phyloP scores from a whole-genome alignment of 129 eudicot genomes.

The Artemisia argyi region DNA sequence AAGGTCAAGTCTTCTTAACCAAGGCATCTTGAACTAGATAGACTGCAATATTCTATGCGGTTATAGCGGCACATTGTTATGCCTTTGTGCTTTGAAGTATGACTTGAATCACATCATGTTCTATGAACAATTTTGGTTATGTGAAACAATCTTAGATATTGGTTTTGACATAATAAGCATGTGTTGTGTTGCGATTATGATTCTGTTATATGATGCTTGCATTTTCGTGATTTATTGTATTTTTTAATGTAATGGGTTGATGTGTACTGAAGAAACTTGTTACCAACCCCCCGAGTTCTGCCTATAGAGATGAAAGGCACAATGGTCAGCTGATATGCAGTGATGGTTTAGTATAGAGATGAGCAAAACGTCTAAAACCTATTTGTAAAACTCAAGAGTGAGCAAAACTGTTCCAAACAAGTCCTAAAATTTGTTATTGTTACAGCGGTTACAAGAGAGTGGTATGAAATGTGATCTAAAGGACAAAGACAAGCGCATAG shows the following conservation, averaged over 20 bases:
- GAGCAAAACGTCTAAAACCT: neutral
- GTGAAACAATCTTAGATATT: conserved; percentile 14
- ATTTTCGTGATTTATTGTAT: neutral
- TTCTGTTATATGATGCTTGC: neutral
- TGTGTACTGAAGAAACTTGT: neutral
- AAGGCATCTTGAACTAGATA: conserved; percentile 32
- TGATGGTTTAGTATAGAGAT: neutral
- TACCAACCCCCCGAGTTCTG: neutral
- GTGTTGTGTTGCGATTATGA: neutral
- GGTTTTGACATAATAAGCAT: conserved; percentile 22
- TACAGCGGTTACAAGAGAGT: neutral
- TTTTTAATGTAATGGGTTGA: neutral
- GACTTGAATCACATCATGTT: conserved; percentile 22
- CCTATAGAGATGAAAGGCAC: neutral
- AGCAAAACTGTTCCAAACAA: neutral
- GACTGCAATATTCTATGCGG: neutral
- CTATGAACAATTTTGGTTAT: conserved; percentile 9
- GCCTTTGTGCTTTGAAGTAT: conserved; percentile 12
- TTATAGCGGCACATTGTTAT: neutral
- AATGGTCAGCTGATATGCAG: neutral
- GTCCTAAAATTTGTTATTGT: neutral
- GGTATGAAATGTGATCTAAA: neutral
- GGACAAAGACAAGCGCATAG: neutral
- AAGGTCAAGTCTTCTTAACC: conserved; percentile 34
- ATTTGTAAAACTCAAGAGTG: neutral